Evolutionary conservation across 139 green algal species (phyloP).

Genomic region (Chlorella sp.): DNA sequence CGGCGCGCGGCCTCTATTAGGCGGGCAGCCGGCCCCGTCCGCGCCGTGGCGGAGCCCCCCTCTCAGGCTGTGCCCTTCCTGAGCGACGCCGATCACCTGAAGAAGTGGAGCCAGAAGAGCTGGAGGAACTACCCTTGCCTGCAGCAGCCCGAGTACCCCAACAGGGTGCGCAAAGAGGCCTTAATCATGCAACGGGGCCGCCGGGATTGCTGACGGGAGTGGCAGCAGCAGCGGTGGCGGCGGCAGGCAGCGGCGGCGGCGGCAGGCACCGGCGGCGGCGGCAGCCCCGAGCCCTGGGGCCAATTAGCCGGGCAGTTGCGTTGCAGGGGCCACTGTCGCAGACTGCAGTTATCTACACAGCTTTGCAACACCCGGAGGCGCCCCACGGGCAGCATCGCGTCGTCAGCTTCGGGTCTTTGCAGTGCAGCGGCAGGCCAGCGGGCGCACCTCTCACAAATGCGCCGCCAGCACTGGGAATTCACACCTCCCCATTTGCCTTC

Average conservation of each 20-base stretch:
- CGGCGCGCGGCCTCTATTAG: neutral
- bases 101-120: constrained; percentile 54
- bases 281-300: neutral
- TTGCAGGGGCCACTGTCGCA: too few relatives aligned
- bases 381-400: too few relatives aligned
- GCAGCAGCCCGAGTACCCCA: constrained; percentile 83
- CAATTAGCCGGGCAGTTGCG: too few relatives aligned
- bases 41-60: constrained; percentile 49
- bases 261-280: neutral
- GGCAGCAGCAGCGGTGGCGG: neutral
- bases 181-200: constrained; percentile 40
- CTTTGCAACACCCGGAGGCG: too few relatives aligned
- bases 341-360: too few relatives aligned
- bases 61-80: constrained; percentile 51
- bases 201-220: constrained; percentile 67
- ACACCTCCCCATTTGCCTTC: too few relatives aligned
- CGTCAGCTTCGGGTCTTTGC: too few relatives aligned
- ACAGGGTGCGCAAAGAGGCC: constrained; percentile 49
- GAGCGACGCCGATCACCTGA: constrained; percentile 54
- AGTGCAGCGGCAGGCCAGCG: too few relatives aligned
- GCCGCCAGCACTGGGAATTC: too few relatives aligned
- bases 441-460: too few relatives aligned
- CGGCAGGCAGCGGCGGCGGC: neutral
- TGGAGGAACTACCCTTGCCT: constrained; percentile 68
- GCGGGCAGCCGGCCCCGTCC: neutral